phyloP scores from a whole-genome alignment of 2,329 filamentous ascomycete species.

The Magnaporthiopsis rhizophila region DNA sequence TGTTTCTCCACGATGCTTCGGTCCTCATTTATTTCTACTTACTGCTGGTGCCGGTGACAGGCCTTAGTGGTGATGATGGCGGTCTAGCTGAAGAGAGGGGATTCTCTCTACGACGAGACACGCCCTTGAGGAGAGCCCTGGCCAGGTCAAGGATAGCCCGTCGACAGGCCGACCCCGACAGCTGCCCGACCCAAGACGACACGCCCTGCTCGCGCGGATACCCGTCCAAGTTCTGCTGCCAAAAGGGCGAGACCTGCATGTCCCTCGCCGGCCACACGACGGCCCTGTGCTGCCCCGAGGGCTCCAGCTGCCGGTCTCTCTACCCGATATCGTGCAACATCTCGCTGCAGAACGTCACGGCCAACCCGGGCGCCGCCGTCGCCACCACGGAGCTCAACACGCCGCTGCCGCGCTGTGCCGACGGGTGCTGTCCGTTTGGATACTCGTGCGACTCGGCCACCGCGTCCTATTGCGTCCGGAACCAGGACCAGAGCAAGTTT shows the following conservation, averaged over 20 bases:
- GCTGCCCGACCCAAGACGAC: not conserved
- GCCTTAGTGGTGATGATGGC: no score
- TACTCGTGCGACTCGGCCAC: constrained; percentile 49
- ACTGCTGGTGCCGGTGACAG: not conserved
- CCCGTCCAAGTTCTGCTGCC: constrained; percentile 52
- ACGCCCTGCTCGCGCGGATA: constrained; percentile 1
- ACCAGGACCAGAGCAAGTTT: constrained; percentile 38
- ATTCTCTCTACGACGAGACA: not conserved
- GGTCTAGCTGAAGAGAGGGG: not conserved
- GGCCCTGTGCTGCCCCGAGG: constrained; percentile 62
- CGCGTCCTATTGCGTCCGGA: constrained; percentile 38
- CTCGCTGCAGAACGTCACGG: constrained; percentile 51
- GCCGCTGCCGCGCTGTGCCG: constrained; percentile 45
- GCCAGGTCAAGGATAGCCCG: not conserved
- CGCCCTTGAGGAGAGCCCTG: not conserved
- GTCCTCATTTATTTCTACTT: not conserved
- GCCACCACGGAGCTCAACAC: constrained; percentile 57
- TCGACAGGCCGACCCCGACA: not conserved
- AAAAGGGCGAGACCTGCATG: constrained; percentile 44
- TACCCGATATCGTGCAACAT: constrained; percentile 57
- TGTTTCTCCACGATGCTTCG: not conserved
- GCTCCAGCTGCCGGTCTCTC: constrained; percentile 49
- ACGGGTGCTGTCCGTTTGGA: constrained; percentile 62
- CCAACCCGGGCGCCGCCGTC: constrained; percentile 49
- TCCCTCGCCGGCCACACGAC: constrained; percentile 56